Evolutionary conservation across 2,329 filamentous ascomycete genomes (phyloP).

Genomic region (Alternaria alternata): DNA sequence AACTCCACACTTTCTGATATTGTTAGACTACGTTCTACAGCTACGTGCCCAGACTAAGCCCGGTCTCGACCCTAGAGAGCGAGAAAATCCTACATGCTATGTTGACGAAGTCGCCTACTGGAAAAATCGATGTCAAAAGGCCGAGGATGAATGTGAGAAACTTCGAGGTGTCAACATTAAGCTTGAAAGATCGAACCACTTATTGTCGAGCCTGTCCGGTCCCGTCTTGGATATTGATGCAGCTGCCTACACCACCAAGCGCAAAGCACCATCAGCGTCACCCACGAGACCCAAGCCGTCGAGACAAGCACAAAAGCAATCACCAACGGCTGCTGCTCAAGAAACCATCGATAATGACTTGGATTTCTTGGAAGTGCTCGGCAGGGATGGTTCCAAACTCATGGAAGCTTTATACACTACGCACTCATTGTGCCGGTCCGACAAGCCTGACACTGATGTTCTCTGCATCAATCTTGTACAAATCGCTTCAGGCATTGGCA

Average conservation of each 20-base stretch:
- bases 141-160: slow-evolving; percentile 33
- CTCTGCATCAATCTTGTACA: slow-evolving; percentile 39
- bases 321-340: slow-evolving; percentile 21
- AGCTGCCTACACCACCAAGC: slow-evolving; percentile 20
- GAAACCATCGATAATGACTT: slow-evolving; percentile 38
- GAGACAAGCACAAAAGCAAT: slow-evolving; percentile 16
- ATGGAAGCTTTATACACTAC: slow-evolving; percentile 38
- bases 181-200: slow-evolving; percentile 41
- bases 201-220: slow-evolving; percentile 16
- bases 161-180: slow-evolving; percentile 34
- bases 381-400: slow-evolving; percentile 22
- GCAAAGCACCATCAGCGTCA: slow-evolving; percentile 26
- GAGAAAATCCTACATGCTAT: slow-evolving; percentile 40
- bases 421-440: slow-evolving; percentile 39
- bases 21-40: slow-evolving; percentile 41
- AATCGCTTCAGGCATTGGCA: slow-evolving; percentile 33
- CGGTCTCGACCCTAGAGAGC: slow-evolving; percentile 25
- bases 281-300: slow-evolving; percentile 25
- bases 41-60: slow-evolving; percentile 49
- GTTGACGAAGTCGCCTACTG: slow-evolving; percentile 54
- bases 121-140: slow-evolving; percentile 37
- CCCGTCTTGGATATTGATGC: slow-evolving; percentile 1
- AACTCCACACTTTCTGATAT: slow-evolving; percentile 7
- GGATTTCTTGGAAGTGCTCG: slow-evolving; percentile 37
- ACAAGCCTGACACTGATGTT: slow-evolving; percentile 19